A percentile compares a stretch with the other conserved stretches of the same genome.
These are phyloP conservation scores for Wakefieldia striispora DNA, from an alignment of 768 basidiomycete species.

Conservation along the genomic window DNA sequence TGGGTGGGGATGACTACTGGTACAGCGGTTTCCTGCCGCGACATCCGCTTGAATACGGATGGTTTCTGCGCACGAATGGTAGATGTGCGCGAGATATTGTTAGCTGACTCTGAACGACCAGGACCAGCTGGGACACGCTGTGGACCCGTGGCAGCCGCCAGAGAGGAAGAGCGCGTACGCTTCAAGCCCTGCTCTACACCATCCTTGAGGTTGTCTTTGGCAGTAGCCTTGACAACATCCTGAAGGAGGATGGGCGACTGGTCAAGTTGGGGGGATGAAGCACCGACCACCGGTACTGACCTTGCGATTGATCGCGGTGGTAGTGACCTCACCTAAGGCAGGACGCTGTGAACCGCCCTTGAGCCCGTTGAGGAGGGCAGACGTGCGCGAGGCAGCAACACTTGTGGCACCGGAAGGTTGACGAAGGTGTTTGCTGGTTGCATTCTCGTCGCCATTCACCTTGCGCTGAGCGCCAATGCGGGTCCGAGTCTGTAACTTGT, in stretches of 20 bases:
- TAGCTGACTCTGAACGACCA: slow-evolving; percentile 45
- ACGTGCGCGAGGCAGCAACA: slow-evolving; percentile 49
- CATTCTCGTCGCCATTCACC: slow-evolving; percentile 76
- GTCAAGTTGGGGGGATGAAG: slow-evolving; percentile 1
- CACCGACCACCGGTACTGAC: slow-evolving; percentile 45
- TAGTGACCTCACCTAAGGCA: slow-evolving; percentile 80
- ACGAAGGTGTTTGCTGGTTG: slow-evolving; percentile 63
- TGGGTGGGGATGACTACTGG: slow-evolving; percentile 41
- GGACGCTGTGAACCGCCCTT: slow-evolving; percentile 66
- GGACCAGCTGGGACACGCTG: slow-evolving; percentile 73
- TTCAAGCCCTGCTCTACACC: slow-evolving; percentile 48
- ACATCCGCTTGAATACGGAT: slow-evolving; percentile 42
- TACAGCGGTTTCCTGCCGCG: slow-evolving; percentile 39
- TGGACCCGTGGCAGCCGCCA: slow-evolving; percentile 55
- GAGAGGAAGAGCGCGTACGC: slow-evolving; percentile 64
- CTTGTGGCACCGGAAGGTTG: slow-evolving; percentile 52
- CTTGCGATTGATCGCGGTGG: slow-evolving; percentile 74
- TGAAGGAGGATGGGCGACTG: slow-evolving; percentile 7
- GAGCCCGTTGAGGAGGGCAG: slow-evolving; percentile 36
- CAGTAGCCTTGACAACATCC: slow-evolving; percentile 45
- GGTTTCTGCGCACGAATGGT: slow-evolving; percentile 26
- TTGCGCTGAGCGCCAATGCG: slow-evolving; percentile 64
- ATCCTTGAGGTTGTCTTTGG: slow-evolving; percentile 61
- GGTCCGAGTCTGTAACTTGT: slow-evolving; percentile 64
- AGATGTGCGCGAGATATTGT: slow-evolving; percentile 39